phyloP scores from a whole-genome alignment of 352 stramenopile genomes.

The Phytophthora pinifolia region DNA sequence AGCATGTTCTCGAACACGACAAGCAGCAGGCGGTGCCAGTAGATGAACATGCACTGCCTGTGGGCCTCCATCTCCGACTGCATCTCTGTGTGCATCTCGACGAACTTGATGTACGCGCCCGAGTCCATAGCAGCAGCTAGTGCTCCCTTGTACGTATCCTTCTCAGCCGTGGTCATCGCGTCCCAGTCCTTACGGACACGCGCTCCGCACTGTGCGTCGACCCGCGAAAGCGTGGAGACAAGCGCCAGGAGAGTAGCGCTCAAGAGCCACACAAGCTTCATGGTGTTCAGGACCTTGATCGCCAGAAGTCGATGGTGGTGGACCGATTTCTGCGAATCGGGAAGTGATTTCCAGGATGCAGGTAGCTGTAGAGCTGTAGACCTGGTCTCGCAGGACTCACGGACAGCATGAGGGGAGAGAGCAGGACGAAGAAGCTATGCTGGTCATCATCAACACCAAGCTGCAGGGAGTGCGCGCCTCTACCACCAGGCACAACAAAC shows the following conservation, averaged over 20 bases:
- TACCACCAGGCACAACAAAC: too few species aligned
- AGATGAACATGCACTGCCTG: constrained; percentile 77
- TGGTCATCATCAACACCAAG: constrained; percentile 21
- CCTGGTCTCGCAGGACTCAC: constrained; percentile 5
- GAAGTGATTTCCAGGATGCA: constrained; percentile 8
- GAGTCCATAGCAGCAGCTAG: constrained; percentile 53
- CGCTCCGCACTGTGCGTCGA: constrained; percentile 24
- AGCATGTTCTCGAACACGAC: constrained; percentile 84
- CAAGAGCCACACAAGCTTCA: constrained; percentile 20
- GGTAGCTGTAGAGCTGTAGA: neutral
- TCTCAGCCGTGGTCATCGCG: constrained; percentile 28
- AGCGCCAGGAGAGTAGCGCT: constrained; percentile 8
- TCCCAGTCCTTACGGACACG: constrained; percentile 51
- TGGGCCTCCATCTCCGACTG: constrained; percentile 51
- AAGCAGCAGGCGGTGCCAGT: constrained; percentile 77
- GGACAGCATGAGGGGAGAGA: constrained; percentile 16
- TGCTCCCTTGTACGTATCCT: constrained; percentile 49
- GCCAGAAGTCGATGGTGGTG: constrained; percentile 3
- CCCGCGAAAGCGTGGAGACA: neutral
- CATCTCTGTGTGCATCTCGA: constrained; percentile 68
- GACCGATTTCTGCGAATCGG: constrained; percentile 20
- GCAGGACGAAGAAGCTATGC: neutral
- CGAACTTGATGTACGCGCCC: constrained; percentile 55
- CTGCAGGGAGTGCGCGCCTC: constrained; percentile 2
- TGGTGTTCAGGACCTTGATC: constrained; percentile 5